Base-by-base conservation (phyloP, 495 filamentous ascomycete genomes). In the Xylaria castorea region DNA sequence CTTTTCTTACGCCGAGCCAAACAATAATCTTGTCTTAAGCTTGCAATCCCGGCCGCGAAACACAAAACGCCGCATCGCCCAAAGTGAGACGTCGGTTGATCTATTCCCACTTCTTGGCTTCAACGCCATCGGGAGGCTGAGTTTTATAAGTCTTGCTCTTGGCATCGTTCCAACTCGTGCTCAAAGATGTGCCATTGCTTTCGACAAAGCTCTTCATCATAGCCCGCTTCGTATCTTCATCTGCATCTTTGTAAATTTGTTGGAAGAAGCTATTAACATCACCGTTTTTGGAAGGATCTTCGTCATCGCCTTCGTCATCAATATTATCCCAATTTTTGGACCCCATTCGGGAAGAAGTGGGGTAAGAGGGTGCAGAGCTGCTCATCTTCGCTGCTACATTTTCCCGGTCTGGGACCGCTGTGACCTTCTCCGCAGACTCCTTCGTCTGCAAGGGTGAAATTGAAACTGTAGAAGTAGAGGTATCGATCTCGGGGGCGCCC, bases 151-250 rank as follows among this genome's bases (percentile, higher is more conserved):
- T 91, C 40, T 89, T 89, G 70, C 86, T 89, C 22, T 89, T 87
- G 53, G 97, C 96, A 73, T 98, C 94, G 1, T 82, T 81, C 96
- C 96, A 99, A 74, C 95, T 93, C 1, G 97, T 99, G 79, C 95
- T 98, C 72, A 99, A 82, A 2, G 94, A 90, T 0, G 96, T 99
- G 1, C 96, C 96, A 74, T 95, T 93, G 79, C 94, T 97, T 84
- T 99, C 96, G 30, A 89, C 81, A 76, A 93, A 98, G 80, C 94
- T 97, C 88, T 99, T 99, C 89, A 97, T 93, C 96, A 99, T 99
- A 3, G 96, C 96, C 4, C 94, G 88, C 75, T 88, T 89, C 46
- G 93, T 93, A 72, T 99, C 95, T 0, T 90, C 88, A 66, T 93
- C 90, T 0, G 94, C 92, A 66, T 85, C 85, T 73, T 92, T 90